Evolutionary conservation across 192 early-diverging fungal genomes (phyloP), one percentile per base, ranked within the genome.

Genomic region (Rhizophagus sp.): DNA sequence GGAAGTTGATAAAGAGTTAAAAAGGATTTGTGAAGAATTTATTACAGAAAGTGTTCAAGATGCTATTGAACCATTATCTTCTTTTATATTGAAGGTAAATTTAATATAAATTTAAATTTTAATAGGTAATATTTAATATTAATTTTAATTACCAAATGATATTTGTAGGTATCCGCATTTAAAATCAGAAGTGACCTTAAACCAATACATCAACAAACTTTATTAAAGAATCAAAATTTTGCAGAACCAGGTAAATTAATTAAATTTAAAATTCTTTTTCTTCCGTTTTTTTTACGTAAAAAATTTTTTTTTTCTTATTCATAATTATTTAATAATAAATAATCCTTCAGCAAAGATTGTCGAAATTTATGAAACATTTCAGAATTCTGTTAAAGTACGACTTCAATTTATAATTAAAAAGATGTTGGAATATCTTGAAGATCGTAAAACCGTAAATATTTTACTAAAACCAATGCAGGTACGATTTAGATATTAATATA

Each of bases 1-100:
- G 62, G 88, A 92, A 74, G 90, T 95, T 12, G 92, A 94, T 75
- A 68, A 83, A 39, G 90, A 93, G 61, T 80, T 95, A 41, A 94
- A 94, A 79, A 83, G 82, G 5, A 88, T 90, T 13, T 96, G 93
- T 74, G 95, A 96, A 81, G 90, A 90, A 11, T 94, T 94, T 79
- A 94, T 95, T 75, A 69, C 91, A 34, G 89, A 94, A 39, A 90
- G 88, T 68, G 88, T 90, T n/a, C 88, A 88, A 67, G 83, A 80
- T 0, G 85, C 87, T 33, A 88, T 91, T 6, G 91, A 95, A 64
- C 91, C 91, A 4, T 69, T 96, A 6, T 82, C 88, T 0, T 80
- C 82, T 17, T 94, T 94, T 73, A 86, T 95, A 84, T 82, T 89
- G 75, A 90, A 94, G 85, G 93, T 91, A n/a, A 41, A 47, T 47